Evolutionary conservation across 768 basidiomycete species (phyloP), one percentile per base, ranked within the genome.

Genomic region (Agrocybe praecox): DNA sequence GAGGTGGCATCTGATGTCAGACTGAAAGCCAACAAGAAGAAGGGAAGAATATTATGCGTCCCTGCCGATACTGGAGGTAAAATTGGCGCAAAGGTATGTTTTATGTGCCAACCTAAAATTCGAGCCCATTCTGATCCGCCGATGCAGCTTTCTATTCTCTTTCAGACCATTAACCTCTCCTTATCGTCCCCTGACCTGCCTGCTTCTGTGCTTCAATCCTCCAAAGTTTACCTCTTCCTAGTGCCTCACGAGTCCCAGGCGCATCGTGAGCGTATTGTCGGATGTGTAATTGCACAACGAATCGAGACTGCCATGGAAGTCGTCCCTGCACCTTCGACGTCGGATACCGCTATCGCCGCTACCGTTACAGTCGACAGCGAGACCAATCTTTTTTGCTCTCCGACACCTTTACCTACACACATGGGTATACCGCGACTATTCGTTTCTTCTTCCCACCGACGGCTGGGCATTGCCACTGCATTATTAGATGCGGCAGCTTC

Each of bases 351-450:
- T 19, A 68, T 72, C 8, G 55, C 70, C 12, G 63, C 69, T 26
- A 76, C 88, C 19, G 75, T 89, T 18, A 71, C 79, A 2, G 84
- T 90, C 5, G 88, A 90, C 63, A 66, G 79, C 9, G 76, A 69
- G 46, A 78, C 80, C 1, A 83, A 85, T n/a, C 74, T 92, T 0
- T 92, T 87, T 70, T 91, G 87, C 66, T 78, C 85, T 53, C 90
- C 93, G 1, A 71, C 70, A 36, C 84, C 80, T 18, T 80, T 92
- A 2, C 84, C 89, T 2, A 94, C 93, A 1, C 86, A 89, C 6
- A 81, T 94, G 59, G 93, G 92, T 36, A 88, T 94, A 66, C 85
- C 92, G 1, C 87, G 92, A 1, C 68, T 94, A 2, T 94, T 94
- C 62, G 91, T 92, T 21, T 75, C 91, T 9, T 85, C 84, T 0